Evolutionary conservation across 257 asterid genomes (phyloP), one percentile per base, ranked within the genome.

Genomic region (Penstemon davidsonii): DNA sequence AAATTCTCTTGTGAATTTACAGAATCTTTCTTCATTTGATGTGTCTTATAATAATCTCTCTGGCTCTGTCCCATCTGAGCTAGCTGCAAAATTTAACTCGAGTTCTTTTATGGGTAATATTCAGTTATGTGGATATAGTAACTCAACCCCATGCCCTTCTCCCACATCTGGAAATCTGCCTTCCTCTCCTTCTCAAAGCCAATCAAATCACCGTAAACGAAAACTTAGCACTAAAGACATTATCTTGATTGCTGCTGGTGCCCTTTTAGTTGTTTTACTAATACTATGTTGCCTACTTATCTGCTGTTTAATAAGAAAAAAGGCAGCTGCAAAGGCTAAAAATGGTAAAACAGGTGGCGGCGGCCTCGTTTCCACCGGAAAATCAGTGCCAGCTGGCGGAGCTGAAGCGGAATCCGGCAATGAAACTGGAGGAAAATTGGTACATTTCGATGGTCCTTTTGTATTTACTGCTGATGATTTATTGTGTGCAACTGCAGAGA

Each of bases 401-500:
- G 72, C 70, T 3, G 95, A 81, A 9, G 60, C 75, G 2, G 96
- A 64, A 56, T 62, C 80, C 1, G 82, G 95, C 3, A 77, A 82
- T 4, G 96, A 87, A 64, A 74, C 86, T 1, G 99, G 99, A n/a
- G 99, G 99, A 44, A 93, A 90, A 56, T 62, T 93, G 33, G 99
- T 93, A 67, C 98, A 93, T 50, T 93, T 93, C 18, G 98, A 93
- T 55, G 97, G 97, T 5, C 92, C 91, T 4, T 88, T 85, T 40
- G 96, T 90, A 44, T 90, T 93, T 51, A 79, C 99, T 33, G 95
- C 96, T 5, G 97, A 93, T 55, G 97, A 90, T 66, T 76, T 93
- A 78, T 63, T 93, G 55, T 85, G 96, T 77, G 97, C 99, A 3
- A 88, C 99, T 1, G 99, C 99, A 18, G 99, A 93, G 66, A 93